phyloP scores from a whole-genome alignment of 768 basidiomycete species.

The Mycena vulgaris region DNA sequence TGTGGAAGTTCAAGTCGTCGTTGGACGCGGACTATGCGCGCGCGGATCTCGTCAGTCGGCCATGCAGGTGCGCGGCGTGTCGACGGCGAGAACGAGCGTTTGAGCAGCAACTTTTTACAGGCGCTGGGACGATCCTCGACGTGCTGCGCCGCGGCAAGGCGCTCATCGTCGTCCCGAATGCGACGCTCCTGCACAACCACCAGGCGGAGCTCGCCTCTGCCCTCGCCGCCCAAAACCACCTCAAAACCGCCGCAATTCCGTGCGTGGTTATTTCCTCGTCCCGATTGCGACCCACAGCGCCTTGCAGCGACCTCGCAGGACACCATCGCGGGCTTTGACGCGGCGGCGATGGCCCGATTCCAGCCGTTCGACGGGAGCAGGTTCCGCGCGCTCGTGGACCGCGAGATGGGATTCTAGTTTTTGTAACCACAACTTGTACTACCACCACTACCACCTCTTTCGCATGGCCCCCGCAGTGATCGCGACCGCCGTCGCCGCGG shows the following conservation, averaged over 20 bases:
- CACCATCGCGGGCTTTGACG: constrained; percentile 67
- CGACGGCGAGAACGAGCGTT: background rate
- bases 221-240: constrained; percentile 70
- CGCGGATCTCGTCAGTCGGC: constrained; percentile 88
- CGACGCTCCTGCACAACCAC: constrained; percentile 92
- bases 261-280: constrained; percentile 60
- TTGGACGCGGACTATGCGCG: constrained; percentile 74
- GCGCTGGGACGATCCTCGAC: constrained; percentile 95
- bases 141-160: constrained; percentile 82
- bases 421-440: constrained; percentile 11
- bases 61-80: constrained; percentile 85
- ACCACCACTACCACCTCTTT: background rate
- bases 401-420: constrained; percentile 81
- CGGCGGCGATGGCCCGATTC: constrained; percentile 66
- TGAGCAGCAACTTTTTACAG: constrained; percentile 61
- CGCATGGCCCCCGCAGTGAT: constrained; percentile 56
- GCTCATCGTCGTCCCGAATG: constrained; percentile 92
- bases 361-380: constrained; percentile 77
- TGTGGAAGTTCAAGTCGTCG: constrained; percentile 83
- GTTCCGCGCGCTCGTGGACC: constrained; percentile 80
- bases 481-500: constrained; percentile 58
- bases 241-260: constrained; percentile 71
- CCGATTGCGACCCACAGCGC: constrained; percentile 9
- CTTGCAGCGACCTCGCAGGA: constrained; percentile 66
- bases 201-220: constrained; percentile 90